phyloP scores from a whole-genome alignment of 1,139 yeast species.

The Pichia sp. region DNA sequence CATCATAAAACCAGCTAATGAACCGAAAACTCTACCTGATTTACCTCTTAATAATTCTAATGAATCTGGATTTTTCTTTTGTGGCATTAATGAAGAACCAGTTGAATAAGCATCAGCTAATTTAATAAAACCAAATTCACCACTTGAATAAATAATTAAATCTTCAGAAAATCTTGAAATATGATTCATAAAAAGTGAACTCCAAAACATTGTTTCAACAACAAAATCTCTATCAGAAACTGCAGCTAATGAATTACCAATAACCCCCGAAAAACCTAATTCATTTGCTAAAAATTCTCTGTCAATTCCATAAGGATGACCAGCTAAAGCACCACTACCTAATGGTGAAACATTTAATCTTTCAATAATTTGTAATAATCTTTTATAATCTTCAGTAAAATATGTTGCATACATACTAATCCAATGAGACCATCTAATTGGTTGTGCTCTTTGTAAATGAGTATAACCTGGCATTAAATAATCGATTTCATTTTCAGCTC shows the following conservation, averaged over 20 bases:
- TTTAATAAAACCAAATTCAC: slow-evolving; percentile 90
- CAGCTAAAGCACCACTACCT: slow-evolving; percentile 97
- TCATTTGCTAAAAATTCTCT: slow-evolving; percentile 79
- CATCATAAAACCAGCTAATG: slow-evolving; percentile 92
- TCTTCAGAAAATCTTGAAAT: slow-evolving; percentile 92
- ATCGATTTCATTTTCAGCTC: slow-evolving; percentile 83
- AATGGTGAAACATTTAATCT: slow-evolving; percentile 87
- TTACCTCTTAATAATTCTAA: slow-evolving; percentile 92
- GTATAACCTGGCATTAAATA: slow-evolving; percentile 98
- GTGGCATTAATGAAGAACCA: slow-evolving; percentile 98
- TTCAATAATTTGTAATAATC: slow-evolving; percentile 71
- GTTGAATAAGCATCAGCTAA: slow-evolving; percentile 97
- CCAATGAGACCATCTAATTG: slow-evolving; percentile 99
- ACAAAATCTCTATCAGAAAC: slow-evolving; percentile 97
- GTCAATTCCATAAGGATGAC: slow-evolving; percentile 97
- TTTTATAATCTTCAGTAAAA: slow-evolving; percentile 80
- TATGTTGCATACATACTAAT: slow-evolving; percentile 90
- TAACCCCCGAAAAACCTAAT: slow-evolving; percentile 73
- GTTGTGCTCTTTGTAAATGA: slow-evolving; percentile 97
- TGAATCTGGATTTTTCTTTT: slow-evolving; percentile 96
- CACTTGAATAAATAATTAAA: slow-evolving; percentile 90
- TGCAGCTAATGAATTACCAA: slow-evolving; percentile 92
- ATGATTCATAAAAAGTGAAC: slow-evolving; percentile 91
- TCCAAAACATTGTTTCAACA: slow-evolving; percentile 95
- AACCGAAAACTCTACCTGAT: slow-evolving; percentile 95